Conservation (phyloP, 2,329 filamentous ascomycete genomes). For the Gliomastix tumulicola region DNA sequence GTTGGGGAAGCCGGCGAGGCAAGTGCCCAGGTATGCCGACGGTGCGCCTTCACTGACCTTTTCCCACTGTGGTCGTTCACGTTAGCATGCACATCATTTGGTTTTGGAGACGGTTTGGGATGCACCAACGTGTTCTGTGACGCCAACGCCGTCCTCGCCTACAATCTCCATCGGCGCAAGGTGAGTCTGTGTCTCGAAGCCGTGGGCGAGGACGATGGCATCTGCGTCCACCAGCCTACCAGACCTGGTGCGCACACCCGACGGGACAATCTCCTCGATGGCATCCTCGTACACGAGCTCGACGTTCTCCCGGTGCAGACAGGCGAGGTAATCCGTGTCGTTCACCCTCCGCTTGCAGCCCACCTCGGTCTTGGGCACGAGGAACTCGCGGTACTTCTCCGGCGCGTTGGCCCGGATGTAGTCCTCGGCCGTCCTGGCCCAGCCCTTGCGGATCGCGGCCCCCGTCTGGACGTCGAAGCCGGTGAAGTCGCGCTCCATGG, state of each 20-base stretch:
- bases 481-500: slow-evolving; percentile 14
- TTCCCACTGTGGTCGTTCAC: slow-evolving; percentile 25
- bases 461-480: slow-evolving; percentile 15
- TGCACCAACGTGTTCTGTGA: slow-evolving; percentile 6
- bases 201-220: slow-evolving; percentile 38
- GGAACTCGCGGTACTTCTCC: slow-evolving; percentile 15
- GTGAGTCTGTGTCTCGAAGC: slow-evolving; percentile 39
- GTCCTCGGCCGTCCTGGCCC: slow-evolving; percentile 3
- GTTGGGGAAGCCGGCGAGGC: slow-evolving; percentile 32
- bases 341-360: slow-evolving; percentile 27
- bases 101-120: neutral
- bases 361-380: slow-evolving; percentile 22
- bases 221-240: slow-evolving; percentile 13
- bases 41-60: slow-evolving; percentile 25
- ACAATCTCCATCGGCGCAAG: slow-evolving; percentile 37
- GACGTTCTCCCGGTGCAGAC: slow-evolving; percentile 18
- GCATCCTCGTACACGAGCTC: slow-evolving; percentile 15
- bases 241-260: slow-evolving; percentile 9
- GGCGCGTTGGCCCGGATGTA: slow-evolving; percentile 19
- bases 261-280: slow-evolving; percentile 6
- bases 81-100: neutral
- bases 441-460: slow-evolving; percentile 6
- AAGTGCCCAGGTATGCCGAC: slow-evolving; percentile 38
- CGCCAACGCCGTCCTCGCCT: slow-evolving; percentile 28
- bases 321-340: slow-evolving; percentile 22